These are phyloP conservation scores for Parachlorella kessleri DNA, from an alignment of 139 green algal species.

Conservation along the genomic window DNA sequence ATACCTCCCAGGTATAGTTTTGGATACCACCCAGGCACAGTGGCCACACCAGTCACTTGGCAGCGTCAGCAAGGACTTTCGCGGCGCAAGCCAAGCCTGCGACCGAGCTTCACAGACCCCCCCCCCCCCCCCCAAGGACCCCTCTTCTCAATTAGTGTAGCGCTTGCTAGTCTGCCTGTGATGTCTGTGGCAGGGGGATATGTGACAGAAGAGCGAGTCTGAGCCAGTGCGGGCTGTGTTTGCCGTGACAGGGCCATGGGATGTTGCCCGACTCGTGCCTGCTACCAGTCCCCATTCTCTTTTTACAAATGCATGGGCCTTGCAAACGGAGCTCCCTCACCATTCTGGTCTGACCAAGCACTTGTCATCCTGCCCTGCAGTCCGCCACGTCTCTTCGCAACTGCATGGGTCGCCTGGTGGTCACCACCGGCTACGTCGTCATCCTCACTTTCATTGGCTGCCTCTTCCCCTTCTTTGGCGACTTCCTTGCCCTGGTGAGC, in stretches of 20 bases:
- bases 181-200: too few relatives aligned
- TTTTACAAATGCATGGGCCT: too few relatives aligned
- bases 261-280: too few relatives aligned
- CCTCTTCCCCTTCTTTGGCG: slow-evolving; percentile 31
- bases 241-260: too few relatives aligned
- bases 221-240: too few relatives aligned
- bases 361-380: neutral
- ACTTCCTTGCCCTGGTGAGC: slow-evolving; percentile 44
- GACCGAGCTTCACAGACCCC: neutral
- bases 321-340: neutral
- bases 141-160: too few relatives aligned
- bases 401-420: slow-evolving; percentile 6
- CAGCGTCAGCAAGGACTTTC: too few relatives aligned
- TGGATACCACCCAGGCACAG: too few relatives aligned
- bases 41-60: too few relatives aligned
- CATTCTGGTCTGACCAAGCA: neutral
- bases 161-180: too few relatives aligned
- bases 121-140: neutral
- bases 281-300: too few relatives aligned
- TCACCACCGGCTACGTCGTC: slow-evolving; percentile 38
- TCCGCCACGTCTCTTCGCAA: slow-evolving; percentile 21
- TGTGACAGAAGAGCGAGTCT: too few relatives aligned
- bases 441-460: slow-evolving; percentile 34
- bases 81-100: neutral
- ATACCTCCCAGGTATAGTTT: neutral